Conservation (phyloP, 257 asterid genomes). For the Nicotiana undulata region DNA sequence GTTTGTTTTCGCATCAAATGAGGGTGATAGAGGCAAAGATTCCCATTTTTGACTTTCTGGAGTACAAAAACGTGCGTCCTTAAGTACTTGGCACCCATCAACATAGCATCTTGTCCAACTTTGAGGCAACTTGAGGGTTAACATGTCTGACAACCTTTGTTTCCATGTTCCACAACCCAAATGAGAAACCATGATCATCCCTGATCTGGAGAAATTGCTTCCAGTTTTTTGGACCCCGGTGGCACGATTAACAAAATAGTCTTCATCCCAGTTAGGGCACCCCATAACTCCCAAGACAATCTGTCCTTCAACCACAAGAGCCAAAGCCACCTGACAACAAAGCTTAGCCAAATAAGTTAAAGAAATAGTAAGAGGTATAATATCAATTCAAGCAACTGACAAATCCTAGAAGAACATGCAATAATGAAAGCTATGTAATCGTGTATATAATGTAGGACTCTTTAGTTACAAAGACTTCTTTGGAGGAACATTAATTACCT, state of each 20-base stretch:
- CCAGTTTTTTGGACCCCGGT: slow-evolving; percentile 17
- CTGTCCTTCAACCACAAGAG: slow-evolving; percentile 83
- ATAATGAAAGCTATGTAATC: neutral
- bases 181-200: slow-evolving; percentile 76
- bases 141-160: slow-evolving; percentile 31
- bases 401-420: neutral
- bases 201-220: slow-evolving; percentile 32
- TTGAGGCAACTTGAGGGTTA: slow-evolving; percentile 13
- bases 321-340: slow-evolving; percentile 73
- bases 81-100: slow-evolving; percentile 44
- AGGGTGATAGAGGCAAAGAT: slow-evolving; percentile 61
- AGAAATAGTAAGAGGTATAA: neutral
- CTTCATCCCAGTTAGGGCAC: slow-evolving; percentile 82
- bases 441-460: neutral
- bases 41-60: slow-evolving; percentile 94
- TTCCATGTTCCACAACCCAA: slow-evolving; percentile 91
- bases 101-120: slow-evolving; percentile 75
- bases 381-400: neutral
- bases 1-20: slow-evolving; percentile 43
- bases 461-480: neutral
- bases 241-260: slow-evolving; percentile 18
- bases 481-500: neutral
- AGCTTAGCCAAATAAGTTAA: neutral
- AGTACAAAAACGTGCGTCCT: slow-evolving; percentile 59
- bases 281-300: slow-evolving; percentile 95